Evolutionary conservation across 2,329 filamentous ascomycete genomes (phyloP), one percentile per base, ranked within the genome.

Genomic region (Penicillium sp.): DNA sequence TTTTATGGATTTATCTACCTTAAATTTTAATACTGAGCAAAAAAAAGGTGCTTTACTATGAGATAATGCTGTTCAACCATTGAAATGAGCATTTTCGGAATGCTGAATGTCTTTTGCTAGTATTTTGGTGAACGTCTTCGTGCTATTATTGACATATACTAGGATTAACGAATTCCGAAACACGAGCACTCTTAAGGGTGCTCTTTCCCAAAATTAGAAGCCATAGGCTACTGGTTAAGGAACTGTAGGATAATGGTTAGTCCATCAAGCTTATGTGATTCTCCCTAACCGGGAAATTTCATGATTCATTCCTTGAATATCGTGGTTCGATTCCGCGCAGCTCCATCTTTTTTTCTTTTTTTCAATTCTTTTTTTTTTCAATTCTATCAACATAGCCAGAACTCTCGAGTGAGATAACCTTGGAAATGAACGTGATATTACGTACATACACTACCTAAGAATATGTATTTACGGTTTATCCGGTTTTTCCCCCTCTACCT

Each of bases 231-330:
- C 50, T 45, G 35, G 38, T 33, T 45, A n/a, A 53, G 50, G 50
- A 53, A 45, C 50, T 53, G 50, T 53, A 53, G 50, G 50, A 53
- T 53, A 53, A 53, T 53, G 50, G 50, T 53, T 53, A 53, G 50
- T 53, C 50, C 50, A 53, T 53, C 50, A 53, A 53, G 50, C 50
- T 53, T 53, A 53, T 53, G 50, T 45, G 27, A 46, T 53, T 47
- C n/a, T 53, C 50, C 50, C 40, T n/a, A 17, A 35, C 7, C 8
- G 19, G 50, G 41, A 35, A 53, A 47, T 53, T 47, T 53, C 50
- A 53, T 53, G 50, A 53, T 45, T 53, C 50, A 53, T 53, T 53
- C 50, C 50, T 53, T 53, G 50, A 53, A 53, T 53, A 53, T 53
- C 50, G 50, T 53, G 50, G 50, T 53, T 53, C 50, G 50, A 53